These are phyloP conservation scores for Russula emetica DNA, from an alignment of 768 basidiomycete genomes.

Conservation along the genomic window DNA sequence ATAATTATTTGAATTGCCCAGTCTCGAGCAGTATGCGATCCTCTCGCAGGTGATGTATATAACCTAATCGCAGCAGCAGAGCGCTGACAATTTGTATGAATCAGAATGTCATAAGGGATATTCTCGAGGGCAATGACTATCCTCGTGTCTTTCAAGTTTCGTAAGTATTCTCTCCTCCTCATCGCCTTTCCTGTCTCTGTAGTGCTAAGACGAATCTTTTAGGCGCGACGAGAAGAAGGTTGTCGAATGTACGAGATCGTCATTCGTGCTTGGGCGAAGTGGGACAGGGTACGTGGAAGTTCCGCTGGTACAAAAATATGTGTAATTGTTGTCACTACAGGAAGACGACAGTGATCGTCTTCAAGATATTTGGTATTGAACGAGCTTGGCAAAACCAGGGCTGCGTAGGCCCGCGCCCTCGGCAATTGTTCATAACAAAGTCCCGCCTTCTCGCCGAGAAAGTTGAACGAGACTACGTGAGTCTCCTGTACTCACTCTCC, in stretches of 20 bases:
- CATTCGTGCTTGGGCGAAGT: conserved; percentile 44
- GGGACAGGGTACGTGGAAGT: conserved; percentile 57
- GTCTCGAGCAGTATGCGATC: conserved; percentile 23
- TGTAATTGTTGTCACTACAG: conserved; percentile 34
- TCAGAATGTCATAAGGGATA: conserved; percentile 14
- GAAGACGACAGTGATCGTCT: conserved; percentile 74
- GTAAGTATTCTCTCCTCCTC: conserved; percentile 2
- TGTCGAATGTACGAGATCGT: conserved; percentile 20
- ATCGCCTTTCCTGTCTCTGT: not conserved
- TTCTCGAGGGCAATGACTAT: conserved; percentile 22
- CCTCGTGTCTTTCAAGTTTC: conserved; percentile 24
- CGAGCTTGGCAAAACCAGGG: conserved; percentile 44
- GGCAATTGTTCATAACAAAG: conserved; percentile 71
- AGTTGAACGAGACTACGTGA: conserved; percentile 62
- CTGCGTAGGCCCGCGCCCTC: conserved; percentile 42
- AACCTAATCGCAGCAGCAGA: not conserved
- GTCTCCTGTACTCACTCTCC: conserved; percentile 45
- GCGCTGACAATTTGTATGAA: not conserved
- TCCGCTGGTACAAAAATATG: not conserved
- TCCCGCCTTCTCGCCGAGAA: conserved; percentile 62
- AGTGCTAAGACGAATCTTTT: not conserved
- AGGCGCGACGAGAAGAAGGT: conserved; percentile 23
- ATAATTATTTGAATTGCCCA: not conserved
- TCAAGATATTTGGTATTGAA: conserved; percentile 69
- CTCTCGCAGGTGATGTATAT: conserved; percentile 13